phyloP scores from a whole-genome alignment of 78 protist species.

The Dictyostelium discoideum region DNA sequence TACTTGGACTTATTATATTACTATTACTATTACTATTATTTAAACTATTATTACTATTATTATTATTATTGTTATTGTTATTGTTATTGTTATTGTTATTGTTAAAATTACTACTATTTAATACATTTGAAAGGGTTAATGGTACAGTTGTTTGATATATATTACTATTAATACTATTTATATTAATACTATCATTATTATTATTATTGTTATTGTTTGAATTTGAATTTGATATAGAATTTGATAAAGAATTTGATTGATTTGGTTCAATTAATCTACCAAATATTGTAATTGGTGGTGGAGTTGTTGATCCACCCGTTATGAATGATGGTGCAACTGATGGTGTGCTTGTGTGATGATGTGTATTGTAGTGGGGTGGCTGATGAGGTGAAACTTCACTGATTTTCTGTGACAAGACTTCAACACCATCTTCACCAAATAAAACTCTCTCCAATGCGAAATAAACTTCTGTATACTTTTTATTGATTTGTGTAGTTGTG shows the following conservation, averaged over 20 bases:
- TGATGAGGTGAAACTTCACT: conserved; percentile 55
- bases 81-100: neutral
- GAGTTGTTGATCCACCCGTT: neutral
- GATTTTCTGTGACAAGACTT: conserved; percentile 15
- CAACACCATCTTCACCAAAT: conserved; percentile 71
- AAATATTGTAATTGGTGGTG: neutral
- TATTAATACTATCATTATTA: neutral
- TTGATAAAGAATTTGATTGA: neutral
- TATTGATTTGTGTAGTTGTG: neutral
- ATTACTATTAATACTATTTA: neutral
- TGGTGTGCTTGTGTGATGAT: neutral
- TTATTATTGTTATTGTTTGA: neutral
- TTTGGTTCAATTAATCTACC: conserved; percentile 10
- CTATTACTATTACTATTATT: no score
- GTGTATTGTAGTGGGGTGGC: neutral
- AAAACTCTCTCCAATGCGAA: conserved; percentile 55
- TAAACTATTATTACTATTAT: neutral
- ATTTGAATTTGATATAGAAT: neutral
- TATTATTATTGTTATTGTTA: neutral
- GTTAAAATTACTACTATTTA: neutral
- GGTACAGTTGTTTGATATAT: neutral
- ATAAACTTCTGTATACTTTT: conserved; percentile 46
- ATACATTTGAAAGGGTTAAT: neutral
- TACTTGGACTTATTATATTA: neutral
- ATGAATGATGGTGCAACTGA: conserved; percentile 18